Evolutionary conservation across 1,284 basidiomycete genomes (phyloP).

Genomic region (Leccinum insigne): DNA sequence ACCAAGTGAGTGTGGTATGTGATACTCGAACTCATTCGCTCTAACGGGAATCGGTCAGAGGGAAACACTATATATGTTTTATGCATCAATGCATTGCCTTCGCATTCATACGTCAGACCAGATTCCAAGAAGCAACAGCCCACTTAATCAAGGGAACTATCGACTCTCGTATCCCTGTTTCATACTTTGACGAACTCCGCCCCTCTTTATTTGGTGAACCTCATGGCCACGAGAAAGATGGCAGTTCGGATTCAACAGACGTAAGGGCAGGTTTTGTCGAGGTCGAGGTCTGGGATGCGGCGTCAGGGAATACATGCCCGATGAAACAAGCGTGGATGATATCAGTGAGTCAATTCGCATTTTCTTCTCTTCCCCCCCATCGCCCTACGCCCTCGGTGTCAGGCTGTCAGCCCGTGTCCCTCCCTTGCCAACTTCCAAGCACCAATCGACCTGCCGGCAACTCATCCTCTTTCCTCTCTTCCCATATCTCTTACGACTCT

Average conservation of each 20-base stretch:
- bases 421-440: conserved; percentile 16
- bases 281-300: conserved; percentile 60
- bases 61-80: conserved; percentile 62
- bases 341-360: conserved; percentile 61
- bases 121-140: conserved; percentile 77
- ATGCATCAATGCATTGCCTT: conserved; percentile 79
- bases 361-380: conserved; percentile 21
- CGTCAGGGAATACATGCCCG: conserved; percentile 63
- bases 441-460: conserved; percentile 25
- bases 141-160: conserved; percentile 69
- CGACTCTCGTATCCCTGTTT: conserved; percentile 75
- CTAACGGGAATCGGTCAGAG: conserved; percentile 36
- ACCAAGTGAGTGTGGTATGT: conserved; percentile 13
- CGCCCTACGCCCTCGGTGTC: conserved; percentile 16
- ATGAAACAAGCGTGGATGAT: conserved; percentile 64
- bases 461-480: conserved; percentile 30
- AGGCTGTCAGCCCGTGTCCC: conserved; percentile 5
- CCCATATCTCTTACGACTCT: conserved; percentile 22
- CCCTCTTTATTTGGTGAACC: conserved; percentile 51
- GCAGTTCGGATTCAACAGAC: conserved; percentile 34
- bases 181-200: conserved; percentile 73
- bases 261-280: conserved; percentile 59
- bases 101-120: conserved; percentile 66
- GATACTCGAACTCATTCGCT: neutral
- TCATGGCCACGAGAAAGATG: conserved; percentile 1